Evolutionary conservation across 129 eudicot genomes (phyloP).

Genomic region (Centaurea solstitialis): DNA sequence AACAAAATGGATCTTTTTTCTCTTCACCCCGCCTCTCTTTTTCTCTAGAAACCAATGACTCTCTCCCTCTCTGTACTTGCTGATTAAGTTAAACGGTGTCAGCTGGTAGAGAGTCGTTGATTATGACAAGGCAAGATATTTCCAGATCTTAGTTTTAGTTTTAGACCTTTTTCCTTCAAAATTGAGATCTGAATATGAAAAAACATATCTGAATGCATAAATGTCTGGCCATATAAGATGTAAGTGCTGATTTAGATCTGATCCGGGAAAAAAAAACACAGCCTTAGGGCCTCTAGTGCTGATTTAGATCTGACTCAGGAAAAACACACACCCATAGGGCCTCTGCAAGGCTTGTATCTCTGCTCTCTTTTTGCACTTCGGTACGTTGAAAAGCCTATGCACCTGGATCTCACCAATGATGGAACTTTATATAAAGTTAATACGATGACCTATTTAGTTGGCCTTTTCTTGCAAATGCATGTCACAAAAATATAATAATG

Average conservation of each 20-base stretch:
- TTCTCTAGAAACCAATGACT: not conserved
- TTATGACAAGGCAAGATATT: not conserved
- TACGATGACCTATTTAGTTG: not conserved
- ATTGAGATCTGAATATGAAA: not conserved
- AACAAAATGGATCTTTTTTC: not conserved
- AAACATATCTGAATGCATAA: not conserved
- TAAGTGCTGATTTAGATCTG: not conserved
- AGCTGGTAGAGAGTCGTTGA: not conserved
- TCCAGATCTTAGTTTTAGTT: not conserved
- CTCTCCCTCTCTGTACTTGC: not conserved
- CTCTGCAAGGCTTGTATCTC: not conserved
- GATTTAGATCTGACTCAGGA: not conserved
- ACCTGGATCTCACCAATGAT: not conserved
- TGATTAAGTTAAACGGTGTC: not conserved
- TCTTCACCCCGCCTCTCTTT: not conserved
- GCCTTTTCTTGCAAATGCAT: constrained; percentile 10
- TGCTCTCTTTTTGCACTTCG: not conserved
- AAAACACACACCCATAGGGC: not conserved
- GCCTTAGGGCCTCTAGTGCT: not conserved
- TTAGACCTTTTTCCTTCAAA: not conserved
- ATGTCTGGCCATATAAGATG: not conserved
- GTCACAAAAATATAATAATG: not conserved
- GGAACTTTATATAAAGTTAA: not conserved
- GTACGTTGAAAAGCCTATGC: not conserved
- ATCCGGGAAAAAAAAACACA: not conserved